Percentiles rank a stretch among this genome's conserved stretches.
Evolutionary conservation across 140 eudicot genomes (phyloP).

Genomic region (Oenanthe javanica): DNA sequence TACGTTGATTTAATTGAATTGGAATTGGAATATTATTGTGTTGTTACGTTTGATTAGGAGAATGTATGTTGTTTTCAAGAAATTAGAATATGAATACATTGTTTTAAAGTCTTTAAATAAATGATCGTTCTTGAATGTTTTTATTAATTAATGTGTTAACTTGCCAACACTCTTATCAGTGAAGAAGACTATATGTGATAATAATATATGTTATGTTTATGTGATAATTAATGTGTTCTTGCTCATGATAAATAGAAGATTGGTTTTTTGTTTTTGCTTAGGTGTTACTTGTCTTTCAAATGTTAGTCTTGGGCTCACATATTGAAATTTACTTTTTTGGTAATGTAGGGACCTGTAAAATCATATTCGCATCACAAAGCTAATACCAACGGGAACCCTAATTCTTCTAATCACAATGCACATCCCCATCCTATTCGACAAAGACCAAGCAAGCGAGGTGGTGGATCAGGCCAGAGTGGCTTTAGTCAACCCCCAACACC

Average conservation of each 20-base stretch:
- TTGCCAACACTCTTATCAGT: neutral
- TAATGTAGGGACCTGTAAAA: conserved; percentile 40
- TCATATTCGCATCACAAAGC: conserved; percentile 33
- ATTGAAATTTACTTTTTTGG: neutral
- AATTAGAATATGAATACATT: no score
- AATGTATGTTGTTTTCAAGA: no score
- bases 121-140: no score
- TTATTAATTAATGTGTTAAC: no score
- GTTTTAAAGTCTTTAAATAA: no score
- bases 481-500: conserved; percentile 21
- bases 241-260: neutral
- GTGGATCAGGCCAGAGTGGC: conserved; percentile 23
- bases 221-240: neutral
- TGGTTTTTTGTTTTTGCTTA: neutral
- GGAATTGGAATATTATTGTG: no score
- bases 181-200: neutral
- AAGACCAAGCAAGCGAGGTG: conserved; percentile 29
- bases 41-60: no score
- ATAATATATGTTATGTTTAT: neutral
- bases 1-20: no score
- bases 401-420: conserved; percentile 24
- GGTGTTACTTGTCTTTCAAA: neutral
- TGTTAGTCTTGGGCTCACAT: no score
- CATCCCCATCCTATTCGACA: conserved; percentile 24
- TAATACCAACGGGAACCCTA: conserved; percentile 33